A percentile compares a stretch with the other conserved stretches of the same genome.
These are phyloP conservation scores for Dactylellina leptospora DNA, from an alignment of 2,329 filamentous ascomycete genomes.

Conservation along the genomic window DNA sequence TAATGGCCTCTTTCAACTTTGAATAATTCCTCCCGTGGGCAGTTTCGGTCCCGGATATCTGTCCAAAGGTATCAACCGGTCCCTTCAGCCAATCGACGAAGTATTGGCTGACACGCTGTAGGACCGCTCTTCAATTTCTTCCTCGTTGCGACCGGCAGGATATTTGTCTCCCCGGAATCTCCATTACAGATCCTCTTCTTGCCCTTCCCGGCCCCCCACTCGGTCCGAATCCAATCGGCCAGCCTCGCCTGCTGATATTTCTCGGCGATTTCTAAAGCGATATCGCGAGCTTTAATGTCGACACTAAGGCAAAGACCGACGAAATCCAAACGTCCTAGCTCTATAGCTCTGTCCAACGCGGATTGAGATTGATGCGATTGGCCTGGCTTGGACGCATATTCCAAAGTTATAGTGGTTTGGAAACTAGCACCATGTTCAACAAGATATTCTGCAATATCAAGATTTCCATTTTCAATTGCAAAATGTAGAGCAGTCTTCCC, in stretches of 20 bases:
- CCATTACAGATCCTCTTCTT: too few relatives aligned
- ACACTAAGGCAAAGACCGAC: slow-evolving; percentile 10
- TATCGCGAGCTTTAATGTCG: background rate
- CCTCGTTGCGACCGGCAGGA: too few relatives aligned
- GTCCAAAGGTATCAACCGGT: too few relatives aligned
- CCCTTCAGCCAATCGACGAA: too few relatives aligned
- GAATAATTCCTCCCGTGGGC: too few relatives aligned
- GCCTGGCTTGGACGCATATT: too few relatives aligned
- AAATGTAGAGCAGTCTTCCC: background rate
- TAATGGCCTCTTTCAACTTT: too few relatives aligned
- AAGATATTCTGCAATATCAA: slow-evolving; percentile 21
- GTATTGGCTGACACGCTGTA: too few relatives aligned
- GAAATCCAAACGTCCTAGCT: slow-evolving; percentile 2
- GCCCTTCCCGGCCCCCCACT: background rate
- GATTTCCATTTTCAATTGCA: slow-evolving; percentile 1
- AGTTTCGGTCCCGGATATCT: too few relatives aligned
- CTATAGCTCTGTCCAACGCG: slow-evolving; percentile 5
- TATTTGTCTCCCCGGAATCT: too few relatives aligned
- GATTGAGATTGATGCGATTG: background rate
- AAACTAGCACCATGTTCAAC: slow-evolving; percentile 2
- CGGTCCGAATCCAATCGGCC: background rate
- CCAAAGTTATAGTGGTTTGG: background rate
- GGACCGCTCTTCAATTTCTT: too few relatives aligned
- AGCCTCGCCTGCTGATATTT: background rate
- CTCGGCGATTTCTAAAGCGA: background rate